These are phyloP conservation scores for Pseudonitzschia delicatissima DNA, from an alignment of 108 stramenopile genomes.

Conservation along the genomic window DNA sequence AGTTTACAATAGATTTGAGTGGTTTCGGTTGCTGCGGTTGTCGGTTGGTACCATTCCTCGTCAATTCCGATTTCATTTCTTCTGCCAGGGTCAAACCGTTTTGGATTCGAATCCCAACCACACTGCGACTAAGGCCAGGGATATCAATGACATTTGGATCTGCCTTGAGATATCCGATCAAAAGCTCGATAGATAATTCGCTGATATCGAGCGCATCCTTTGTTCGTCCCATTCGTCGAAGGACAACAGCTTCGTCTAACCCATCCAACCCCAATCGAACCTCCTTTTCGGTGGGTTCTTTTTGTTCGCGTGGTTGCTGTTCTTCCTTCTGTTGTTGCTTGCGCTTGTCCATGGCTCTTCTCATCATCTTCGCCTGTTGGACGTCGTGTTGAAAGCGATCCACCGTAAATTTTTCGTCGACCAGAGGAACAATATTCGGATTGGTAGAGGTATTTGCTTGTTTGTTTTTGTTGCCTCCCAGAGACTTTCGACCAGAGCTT, in stretches of 20 bases:
- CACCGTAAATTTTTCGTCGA: constrained; percentile 1
- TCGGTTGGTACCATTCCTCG: not conserved
- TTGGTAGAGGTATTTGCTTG: not conserved
- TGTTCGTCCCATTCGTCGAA: constrained; percentile 26
- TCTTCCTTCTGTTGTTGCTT: constrained; percentile 12
- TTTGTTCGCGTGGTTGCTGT: not conserved
- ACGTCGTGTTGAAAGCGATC: constrained; percentile 28
- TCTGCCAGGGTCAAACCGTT: constrained; percentile 45
- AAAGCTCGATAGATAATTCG: constrained; percentile 36
- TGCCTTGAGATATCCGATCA: constrained; percentile 32
- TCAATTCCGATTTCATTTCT: constrained; percentile 24
- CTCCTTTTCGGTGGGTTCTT: constrained; percentile 14
- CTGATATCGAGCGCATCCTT: constrained; percentile 37
- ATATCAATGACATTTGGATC: constrained; percentile 4
- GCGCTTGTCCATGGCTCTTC: constrained; percentile 14
- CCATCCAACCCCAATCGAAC: constrained; percentile 33
- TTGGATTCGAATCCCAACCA: constrained; percentile 29
- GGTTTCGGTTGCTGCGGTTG: not conserved
- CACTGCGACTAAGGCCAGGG: constrained; percentile 10
- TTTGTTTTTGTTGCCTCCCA: not conserved
- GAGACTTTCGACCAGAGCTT: not conserved
- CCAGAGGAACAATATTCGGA: constrained; percentile 4
- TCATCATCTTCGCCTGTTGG: constrained; percentile 29
- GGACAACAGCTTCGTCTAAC: constrained; percentile 36
- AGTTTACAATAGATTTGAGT: constrained; percentile 4